These are phyloP conservation scores for Rachicladosporium sp. DNA, from an alignment of 2,329 filamentous ascomycete species.

Conservation along the genomic window DNA sequence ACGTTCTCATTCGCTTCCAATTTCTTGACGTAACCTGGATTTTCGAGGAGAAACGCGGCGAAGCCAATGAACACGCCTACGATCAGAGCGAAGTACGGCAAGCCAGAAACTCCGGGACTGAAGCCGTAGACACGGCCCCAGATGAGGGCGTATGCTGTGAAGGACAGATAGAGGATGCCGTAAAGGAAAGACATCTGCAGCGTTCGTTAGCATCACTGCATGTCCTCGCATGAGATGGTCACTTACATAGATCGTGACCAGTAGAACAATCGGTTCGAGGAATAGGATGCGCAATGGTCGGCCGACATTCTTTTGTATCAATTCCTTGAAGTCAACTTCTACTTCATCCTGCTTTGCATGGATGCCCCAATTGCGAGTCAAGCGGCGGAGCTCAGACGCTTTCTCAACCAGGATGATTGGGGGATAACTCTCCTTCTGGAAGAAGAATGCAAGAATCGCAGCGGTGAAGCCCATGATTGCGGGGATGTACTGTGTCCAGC, in stretches of 20 bases:
- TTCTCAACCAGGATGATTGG: constrained; percentile 46
- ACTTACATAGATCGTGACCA: constrained; percentile 31
- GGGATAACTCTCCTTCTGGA: constrained; percentile 46
- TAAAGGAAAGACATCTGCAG: constrained; percentile 22
- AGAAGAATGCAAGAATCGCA: constrained; percentile 37
- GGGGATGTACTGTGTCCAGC: constrained; percentile 39
- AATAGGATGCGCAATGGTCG: constrained; percentile 36
- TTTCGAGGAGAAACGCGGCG: constrained; percentile 18
- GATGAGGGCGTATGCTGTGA: constrained; percentile 74
- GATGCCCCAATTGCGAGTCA: constrained; percentile 49
- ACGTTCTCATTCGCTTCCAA: constrained; percentile 22
- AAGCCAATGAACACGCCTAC: constrained; percentile 21
- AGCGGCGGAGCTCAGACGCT: constrained; percentile 40
- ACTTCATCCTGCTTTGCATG: constrained; percentile 39
- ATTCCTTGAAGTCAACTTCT: constrained; percentile 25
- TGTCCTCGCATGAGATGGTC: constrained; percentile 27
- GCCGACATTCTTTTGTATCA: constrained; percentile 25
- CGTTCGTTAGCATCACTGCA: background rate
- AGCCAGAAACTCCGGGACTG: constrained; percentile 54
- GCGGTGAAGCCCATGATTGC: constrained; percentile 44
- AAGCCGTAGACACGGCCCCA: constrained; percentile 63
- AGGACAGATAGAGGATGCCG: constrained; percentile 65
- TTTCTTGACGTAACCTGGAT: constrained; percentile 19
- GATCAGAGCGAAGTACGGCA: constrained; percentile 71
- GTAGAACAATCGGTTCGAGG: constrained; percentile 37